A percentile compares a stretch with the other conserved stretches of the same genome.
phyloP scores from a whole-genome alignment of 345 rosid genomes.

The Rhodamnia rubescens region DNA sequence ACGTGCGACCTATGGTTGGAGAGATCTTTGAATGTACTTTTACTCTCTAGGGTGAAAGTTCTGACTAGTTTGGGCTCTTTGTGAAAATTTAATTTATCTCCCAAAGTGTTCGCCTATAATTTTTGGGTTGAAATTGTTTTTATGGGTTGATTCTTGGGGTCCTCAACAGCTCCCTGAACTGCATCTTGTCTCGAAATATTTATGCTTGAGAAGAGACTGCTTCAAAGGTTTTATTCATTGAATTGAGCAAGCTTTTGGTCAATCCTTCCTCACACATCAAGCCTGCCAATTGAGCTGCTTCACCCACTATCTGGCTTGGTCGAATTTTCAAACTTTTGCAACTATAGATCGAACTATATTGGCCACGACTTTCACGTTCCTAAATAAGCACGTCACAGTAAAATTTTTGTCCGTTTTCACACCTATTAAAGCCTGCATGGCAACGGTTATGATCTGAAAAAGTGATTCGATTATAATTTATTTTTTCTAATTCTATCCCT shows the following conservation, averaged over 20 bases:
- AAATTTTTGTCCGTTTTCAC: neutral
- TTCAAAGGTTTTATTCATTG: accelerated
- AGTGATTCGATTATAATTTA: too few species aligned
- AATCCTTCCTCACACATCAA: too few species aligned
- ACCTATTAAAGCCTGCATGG: too few species aligned
- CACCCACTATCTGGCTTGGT: neutral
- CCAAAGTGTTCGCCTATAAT: neutral
- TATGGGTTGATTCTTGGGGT: neutral
- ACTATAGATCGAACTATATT: neutral
- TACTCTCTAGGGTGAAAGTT: neutral
- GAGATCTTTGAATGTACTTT: neutral
- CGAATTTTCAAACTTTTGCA: neutral
- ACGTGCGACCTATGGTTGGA: neutral
- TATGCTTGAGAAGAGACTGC: neutral
- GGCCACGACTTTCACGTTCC: neutral
- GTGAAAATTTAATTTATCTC: neutral
- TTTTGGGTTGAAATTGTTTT: neutral
- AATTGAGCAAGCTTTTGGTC: neutral
- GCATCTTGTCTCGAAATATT: neutral
- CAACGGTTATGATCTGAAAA: too few species aligned
- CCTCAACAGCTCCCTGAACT: neutral
- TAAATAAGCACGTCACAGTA: neutral
- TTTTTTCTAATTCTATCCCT: too few species aligned
- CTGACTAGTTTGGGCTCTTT: neutral
- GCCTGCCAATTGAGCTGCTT: too few species aligned